Base-by-base conservation (phyloP, 306 rosid species). In the Cucumis melo region DNA sequence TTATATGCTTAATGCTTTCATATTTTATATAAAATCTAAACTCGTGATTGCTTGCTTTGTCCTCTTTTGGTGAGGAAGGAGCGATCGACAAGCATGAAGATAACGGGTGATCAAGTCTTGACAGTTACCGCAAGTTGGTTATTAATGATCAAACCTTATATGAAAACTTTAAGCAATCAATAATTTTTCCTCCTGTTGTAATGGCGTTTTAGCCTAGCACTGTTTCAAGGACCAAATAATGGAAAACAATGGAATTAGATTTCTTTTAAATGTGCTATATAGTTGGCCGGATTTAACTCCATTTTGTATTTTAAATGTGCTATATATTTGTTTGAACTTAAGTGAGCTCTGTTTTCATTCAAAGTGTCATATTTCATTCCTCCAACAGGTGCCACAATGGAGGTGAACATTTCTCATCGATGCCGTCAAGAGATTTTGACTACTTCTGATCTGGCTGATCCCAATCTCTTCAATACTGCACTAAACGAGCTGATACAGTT, bases 361-460 rank as follows among this genome's bases (percentile, higher is more conserved):
- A 10, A 55, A 32, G 41, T 14, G 63, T 32, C 53, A 54, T 55
- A 32, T 54, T 39, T 10, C 62, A 36, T 78, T 78, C 60, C 48
- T 84, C 72, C 51, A 73, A 73, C 82, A 94, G 99, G 99, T 46
- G 93, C 93, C 1, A 65, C 88, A 63, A 88, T 83, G 96, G 99
- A 94, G 85, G 90, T 94, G 62, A 94, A 92, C 82, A 94, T 94
- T 78, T 94, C 99, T 82, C 91, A 94, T 77, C 85, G 92, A 80
- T 83, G 87, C 85, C 89, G 90, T 74, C 96, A 90, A 88, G 95
- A 88, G 78, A 89, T 94, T 78, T 85, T 94, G 85, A 83, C 87
- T 0, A 92, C 97, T 51, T 80, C 92, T 7, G 46, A 92, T 81
- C 87, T 94, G 6, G 86, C 99, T n/a, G 85, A 86, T 62, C 81